A percentile compares a stretch with the other conserved stretches of the same genome.
These are phyloP conservation scores for Ascobolus immersus DNA, from an alignment of 495 filamentous ascomycete species.

Conservation along the genomic window DNA sequence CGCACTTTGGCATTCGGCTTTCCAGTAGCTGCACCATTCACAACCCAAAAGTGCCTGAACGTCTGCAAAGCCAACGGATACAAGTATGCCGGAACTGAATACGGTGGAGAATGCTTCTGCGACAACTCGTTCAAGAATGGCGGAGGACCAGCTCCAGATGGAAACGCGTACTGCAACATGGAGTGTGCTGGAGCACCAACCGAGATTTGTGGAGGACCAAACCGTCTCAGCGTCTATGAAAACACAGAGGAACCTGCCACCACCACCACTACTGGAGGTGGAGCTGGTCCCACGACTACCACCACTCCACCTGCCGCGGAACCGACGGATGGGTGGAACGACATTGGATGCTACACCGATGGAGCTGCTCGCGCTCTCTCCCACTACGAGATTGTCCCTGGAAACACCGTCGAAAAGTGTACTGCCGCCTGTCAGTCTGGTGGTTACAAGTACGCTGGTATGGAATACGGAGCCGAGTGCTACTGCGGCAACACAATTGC, in stretches of 20 bases:
- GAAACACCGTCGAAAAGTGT: slow-evolving; percentile 29
- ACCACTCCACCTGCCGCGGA: slow-evolving; percentile 14
- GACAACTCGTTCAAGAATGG: slow-evolving; percentile 27
- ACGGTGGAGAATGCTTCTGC: slow-evolving; percentile 45
- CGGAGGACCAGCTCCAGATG: slow-evolving; percentile 7
- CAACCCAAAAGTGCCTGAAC: slow-evolving; percentile 32
- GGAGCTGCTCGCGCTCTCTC: slow-evolving; percentile 32
- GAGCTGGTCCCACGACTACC: slow-evolving; percentile 16
- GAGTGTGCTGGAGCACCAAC: slow-evolving; percentile 17
- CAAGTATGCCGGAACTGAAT: slow-evolving; percentile 38
- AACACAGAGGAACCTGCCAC: slow-evolving; percentile 4
- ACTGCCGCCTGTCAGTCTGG: slow-evolving; percentile 16
- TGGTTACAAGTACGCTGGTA: slow-evolving; percentile 29
- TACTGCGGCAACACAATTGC: slow-evolving; percentile 30
- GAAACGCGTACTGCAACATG: slow-evolving; percentile 12
- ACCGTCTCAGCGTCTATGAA: slow-evolving; percentile 17
- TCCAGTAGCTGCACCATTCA: no score
- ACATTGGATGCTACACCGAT: slow-evolving; percentile 8
- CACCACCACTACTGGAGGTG: slow-evolving; percentile 16
- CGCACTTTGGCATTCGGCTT: no score
- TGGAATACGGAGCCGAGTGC: slow-evolving; percentile 43
- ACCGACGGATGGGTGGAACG: slow-evolving; percentile 8
- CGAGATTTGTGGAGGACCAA: slow-evolving; percentile 22
- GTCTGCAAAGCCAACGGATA: slow-evolving; percentile 20
- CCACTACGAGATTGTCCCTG: slow-evolving; percentile 27